These are phyloP conservation scores for Suillus bovinus DNA, from an alignment of 768 basidiomycete genomes.

Conservation along the genomic window DNA sequence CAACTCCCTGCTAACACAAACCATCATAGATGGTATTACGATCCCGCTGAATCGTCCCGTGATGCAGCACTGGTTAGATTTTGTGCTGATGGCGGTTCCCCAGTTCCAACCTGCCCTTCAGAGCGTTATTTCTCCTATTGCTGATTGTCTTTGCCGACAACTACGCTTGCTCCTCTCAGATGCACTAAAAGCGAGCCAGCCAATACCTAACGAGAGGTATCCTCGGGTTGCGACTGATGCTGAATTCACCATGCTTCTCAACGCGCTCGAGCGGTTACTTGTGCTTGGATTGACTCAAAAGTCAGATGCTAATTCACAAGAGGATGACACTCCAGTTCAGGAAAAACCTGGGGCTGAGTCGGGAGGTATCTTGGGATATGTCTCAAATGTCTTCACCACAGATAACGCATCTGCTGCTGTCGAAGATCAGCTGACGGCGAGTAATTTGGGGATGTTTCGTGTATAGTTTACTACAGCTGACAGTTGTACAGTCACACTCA, in stretches of 20 bases:
- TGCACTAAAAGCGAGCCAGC: constrained; percentile 43
- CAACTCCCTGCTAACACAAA: constrained; percentile 74
- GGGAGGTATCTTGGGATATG: constrained; percentile 80
- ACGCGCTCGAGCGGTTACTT: constrained; percentile 80
- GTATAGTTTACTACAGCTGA: constrained; percentile 6
- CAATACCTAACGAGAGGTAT: constrained; percentile 43
- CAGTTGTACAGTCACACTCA: constrained; percentile 51
- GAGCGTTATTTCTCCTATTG: constrained; percentile 67
- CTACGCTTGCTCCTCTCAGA: constrained; percentile 58
- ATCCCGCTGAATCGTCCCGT: constrained; percentile 70
- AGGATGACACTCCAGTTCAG: constrained; percentile 53
- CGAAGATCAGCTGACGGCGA: constrained; percentile 61
- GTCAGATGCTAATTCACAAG: constrained; percentile 46
- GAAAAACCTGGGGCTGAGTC: constrained; percentile 58
- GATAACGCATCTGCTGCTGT: constrained; percentile 49
- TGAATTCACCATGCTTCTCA: constrained; percentile 82
- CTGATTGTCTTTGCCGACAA: constrained; percentile 78
- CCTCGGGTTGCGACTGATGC: constrained; percentile 64
- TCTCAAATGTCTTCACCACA: constrained; percentile 87
- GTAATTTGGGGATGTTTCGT: constrained; percentile 22
- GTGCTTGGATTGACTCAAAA: constrained; percentile 67
- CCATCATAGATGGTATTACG: constrained; percentile 79
- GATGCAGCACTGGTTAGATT: constrained; percentile 96
- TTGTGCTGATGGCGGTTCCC: constrained; percentile 87
- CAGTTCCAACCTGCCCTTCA: constrained; percentile 78